phyloP scores from a whole-genome alignment of 1,284 basidiomycete species.

The Ceratobasidium papillatum region DNA sequence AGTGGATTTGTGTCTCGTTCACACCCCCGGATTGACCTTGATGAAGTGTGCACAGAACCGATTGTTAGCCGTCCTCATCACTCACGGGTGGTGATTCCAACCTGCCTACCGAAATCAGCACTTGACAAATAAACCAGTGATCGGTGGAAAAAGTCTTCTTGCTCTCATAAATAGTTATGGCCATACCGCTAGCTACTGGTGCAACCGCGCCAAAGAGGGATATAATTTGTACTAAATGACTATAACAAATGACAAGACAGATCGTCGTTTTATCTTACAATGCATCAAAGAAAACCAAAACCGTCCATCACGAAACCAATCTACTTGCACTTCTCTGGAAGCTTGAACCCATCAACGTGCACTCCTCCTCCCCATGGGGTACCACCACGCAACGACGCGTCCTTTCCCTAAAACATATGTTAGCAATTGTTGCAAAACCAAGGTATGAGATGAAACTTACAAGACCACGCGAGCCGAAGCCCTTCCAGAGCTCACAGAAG shows the following conservation, averaged over 20 bases:
- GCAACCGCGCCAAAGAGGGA: background rate
- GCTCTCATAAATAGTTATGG: no score
- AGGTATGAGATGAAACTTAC: slow-evolving; percentile 43
- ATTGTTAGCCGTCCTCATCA: no score
- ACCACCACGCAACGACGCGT: slow-evolving; percentile 75
- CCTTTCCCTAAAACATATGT: slow-evolving; percentile 57
- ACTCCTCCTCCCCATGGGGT: slow-evolving; percentile 96
- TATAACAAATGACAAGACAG: slow-evolving; percentile 4
- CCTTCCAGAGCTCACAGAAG: slow-evolving; percentile 87
- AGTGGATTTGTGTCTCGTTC: no score
- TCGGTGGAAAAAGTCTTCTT: no score
- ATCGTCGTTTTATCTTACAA: slow-evolving; percentile 3
- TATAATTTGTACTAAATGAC: slow-evolving; percentile 5
- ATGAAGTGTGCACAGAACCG: no score
- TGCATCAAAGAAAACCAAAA: background rate
- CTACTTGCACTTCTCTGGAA: slow-evolving; percentile 31
- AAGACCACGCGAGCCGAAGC: slow-evolving; percentile 84
- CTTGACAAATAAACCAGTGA: no score
- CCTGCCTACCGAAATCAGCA: no score
- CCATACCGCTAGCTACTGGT: background rate
- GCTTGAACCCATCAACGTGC: slow-evolving; percentile 52
- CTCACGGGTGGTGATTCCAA: no score
- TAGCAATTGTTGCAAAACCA: background rate
- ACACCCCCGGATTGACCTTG: no score
- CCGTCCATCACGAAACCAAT: background rate